These are phyloP conservation scores for Phialemonium atrogriseum DNA, from an alignment of 2,329 filamentous ascomycete genomes.

Conservation along the genomic window DNA sequence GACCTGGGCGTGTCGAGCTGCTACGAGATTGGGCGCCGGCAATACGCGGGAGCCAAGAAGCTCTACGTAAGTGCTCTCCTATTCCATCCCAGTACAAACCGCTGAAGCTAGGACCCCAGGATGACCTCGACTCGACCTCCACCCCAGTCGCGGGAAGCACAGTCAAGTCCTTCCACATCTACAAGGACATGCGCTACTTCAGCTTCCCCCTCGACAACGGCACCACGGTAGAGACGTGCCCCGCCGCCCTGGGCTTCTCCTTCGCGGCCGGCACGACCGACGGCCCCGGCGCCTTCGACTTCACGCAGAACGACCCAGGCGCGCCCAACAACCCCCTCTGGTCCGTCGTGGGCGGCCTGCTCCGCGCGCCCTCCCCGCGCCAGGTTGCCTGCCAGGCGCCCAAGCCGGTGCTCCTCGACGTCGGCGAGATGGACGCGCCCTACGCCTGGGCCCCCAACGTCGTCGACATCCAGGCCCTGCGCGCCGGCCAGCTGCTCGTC, in stretches of 20 bases:
- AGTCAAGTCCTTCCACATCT: constrained; percentile 74
- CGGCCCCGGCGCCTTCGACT: constrained; percentile 81
- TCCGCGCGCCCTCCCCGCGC: constrained; percentile 59
- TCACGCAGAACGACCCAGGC: constrained; percentile 73
- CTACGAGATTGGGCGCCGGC: constrained; percentile 63
- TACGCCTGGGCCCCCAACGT: constrained; percentile 87
- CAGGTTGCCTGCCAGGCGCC: constrained; percentile 70
- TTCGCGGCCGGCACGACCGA: constrained; percentile 89
- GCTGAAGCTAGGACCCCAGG: constrained; percentile 28
- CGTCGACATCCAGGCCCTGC: constrained; percentile 75
- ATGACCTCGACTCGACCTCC: constrained; percentile 34
- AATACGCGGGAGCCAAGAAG: constrained; percentile 51
- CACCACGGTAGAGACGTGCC: constrained; percentile 63
- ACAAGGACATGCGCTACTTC: constrained; percentile 68
- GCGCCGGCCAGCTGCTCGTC: constrained; percentile 76
- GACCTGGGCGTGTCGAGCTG: constrained; percentile 69
- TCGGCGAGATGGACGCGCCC: constrained; percentile 65
- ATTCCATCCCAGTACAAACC: constrained; percentile 2
- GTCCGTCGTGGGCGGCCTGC: constrained; percentile 60
- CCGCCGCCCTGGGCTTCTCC: constrained; percentile 78
- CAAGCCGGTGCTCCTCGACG: constrained; percentile 80
- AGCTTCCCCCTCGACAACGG: constrained; percentile 66
- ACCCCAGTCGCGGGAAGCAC: constrained; percentile 53
- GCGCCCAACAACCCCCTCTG: constrained; percentile 70
- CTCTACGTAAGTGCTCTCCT: constrained; percentile 25